Conservation (phyloP, 2,329 filamentous ascomycete species). For the Verticillium dahliae region DNA sequence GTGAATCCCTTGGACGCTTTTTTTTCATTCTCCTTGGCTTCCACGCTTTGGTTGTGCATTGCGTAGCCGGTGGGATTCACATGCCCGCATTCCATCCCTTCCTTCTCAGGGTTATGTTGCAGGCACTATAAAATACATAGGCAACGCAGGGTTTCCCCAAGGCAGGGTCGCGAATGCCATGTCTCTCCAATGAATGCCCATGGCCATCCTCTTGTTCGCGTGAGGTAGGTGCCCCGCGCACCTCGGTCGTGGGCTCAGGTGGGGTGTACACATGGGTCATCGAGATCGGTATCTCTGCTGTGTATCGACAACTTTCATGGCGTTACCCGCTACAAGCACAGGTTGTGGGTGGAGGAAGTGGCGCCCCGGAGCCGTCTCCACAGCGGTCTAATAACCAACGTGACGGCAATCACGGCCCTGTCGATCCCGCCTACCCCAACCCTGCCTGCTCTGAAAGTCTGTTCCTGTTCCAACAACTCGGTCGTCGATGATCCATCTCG, state of each 20-base stretch:
- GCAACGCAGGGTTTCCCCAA: not conserved
- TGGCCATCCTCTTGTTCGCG: not conserved
- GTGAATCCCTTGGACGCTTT: not conserved
- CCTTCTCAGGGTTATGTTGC: not conserved
- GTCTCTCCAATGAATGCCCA: not conserved
- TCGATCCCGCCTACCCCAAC: not conserved
- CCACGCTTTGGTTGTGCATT: not conserved
- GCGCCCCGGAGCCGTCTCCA: not conserved
- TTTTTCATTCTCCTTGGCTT: not conserved
- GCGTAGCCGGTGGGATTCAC: not conserved
- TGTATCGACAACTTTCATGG: not conserved
- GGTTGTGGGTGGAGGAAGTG: not conserved
- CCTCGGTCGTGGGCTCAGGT: not conserved
- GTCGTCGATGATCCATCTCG: not conserved
- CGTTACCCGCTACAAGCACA: no score
- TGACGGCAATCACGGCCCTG: not conserved
- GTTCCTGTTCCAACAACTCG: not conserved
- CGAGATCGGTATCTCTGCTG: not conserved
- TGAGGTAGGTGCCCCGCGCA: not conserved
- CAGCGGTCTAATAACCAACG: not conserved
- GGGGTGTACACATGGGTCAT: not conserved
- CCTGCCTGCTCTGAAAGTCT: not conserved
- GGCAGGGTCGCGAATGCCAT: not conserved
- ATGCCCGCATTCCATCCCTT: not conserved
- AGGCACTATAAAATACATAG: not conserved